Evolutionary conservation across 1,284 basidiomycete species (phyloP).

Genomic region (Mycena sp.): DNA sequence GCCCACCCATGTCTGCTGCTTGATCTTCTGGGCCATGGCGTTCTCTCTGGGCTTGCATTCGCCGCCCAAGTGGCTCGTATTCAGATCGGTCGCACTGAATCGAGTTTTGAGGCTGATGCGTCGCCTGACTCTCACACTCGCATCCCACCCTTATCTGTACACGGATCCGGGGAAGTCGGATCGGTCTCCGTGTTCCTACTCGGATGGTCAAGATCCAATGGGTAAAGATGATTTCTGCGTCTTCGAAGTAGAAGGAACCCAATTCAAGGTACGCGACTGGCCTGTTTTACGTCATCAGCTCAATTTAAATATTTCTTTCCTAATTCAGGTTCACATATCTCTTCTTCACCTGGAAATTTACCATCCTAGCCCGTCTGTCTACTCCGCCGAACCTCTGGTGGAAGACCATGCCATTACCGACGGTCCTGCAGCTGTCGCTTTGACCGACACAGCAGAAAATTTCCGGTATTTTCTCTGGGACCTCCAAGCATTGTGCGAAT

Average conservation of each 20-base stretch:
- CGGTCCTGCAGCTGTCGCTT: conserved; percentile 35
- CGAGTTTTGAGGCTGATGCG: conserved; percentile 8
- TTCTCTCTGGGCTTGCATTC: neutral
- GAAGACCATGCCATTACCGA: conserved; percentile 30
- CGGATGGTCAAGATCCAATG: neutral
- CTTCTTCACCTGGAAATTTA: conserved; percentile 34
- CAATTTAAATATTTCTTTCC: neutral
- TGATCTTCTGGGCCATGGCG: neutral
- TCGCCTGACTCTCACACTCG: neutral
- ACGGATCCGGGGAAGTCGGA: neutral
- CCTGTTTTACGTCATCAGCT: no score
- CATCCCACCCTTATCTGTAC: neutral
- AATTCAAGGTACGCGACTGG: conserved; percentile 50
- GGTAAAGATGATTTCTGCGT: conserved; percentile 40
- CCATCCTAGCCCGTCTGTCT: conserved; percentile 48
- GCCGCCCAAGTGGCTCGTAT: neutral
- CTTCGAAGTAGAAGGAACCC: conserved; percentile 51
- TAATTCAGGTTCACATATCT: conserved; percentile 5
- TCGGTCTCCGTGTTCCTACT: conserved; percentile 9
- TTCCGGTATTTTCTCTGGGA: conserved; percentile 56
- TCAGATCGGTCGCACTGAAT: conserved; percentile 9
- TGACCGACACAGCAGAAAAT: conserved; percentile 49
- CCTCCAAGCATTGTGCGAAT: conserved; percentile 51
- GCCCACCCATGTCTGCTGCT: neutral
- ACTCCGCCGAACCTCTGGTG: conserved; percentile 37